A percentile compares a stretch with the other conserved stretches of the same genome.
phyloP scores from a whole-genome alignment of 148 eudicot species.

The Polygonum aviculare region DNA sequence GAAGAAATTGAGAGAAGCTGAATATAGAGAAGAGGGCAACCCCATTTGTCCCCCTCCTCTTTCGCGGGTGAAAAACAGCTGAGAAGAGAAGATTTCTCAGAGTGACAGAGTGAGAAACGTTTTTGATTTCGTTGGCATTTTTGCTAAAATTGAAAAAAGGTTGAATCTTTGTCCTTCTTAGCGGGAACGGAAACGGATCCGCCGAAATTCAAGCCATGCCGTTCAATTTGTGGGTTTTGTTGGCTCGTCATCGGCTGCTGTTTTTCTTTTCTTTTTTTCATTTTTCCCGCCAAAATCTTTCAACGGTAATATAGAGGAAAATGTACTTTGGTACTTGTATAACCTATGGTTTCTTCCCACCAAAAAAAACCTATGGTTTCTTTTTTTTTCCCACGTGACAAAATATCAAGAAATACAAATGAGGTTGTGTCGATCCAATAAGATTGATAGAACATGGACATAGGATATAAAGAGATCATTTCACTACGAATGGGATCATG shows the following conservation, averaged over 20 bases:
- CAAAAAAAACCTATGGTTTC: too few species aligned
- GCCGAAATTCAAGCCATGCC: slow-evolving; percentile 26
- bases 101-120: background rate
- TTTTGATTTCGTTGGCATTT: slow-evolving; percentile 9
- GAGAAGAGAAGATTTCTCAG: background rate
- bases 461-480: too few species aligned
- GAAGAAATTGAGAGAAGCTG: background rate
- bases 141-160: background rate
- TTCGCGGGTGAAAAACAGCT: background rate
- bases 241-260: background rate
- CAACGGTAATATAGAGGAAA: background rate
- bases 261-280: background rate
- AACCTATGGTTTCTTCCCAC: too few species aligned
- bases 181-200: background rate
- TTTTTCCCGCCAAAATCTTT: slow-evolving; percentile 4
- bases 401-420: too few species aligned
- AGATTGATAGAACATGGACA: too few species aligned
- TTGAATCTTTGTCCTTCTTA: background rate
- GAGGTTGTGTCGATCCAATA: too few species aligned
- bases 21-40: background rate
- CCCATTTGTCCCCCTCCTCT: background rate
- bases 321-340: background rate
- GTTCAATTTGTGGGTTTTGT: slow-evolving; percentile 5
- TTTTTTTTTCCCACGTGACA: too few species aligned
- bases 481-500: too few species aligned